Evolutionary conservation across 768 basidiomycete genomes (phyloP), one percentile per base, ranked within the genome.

Genomic region (Suillus clintonianus): DNA sequence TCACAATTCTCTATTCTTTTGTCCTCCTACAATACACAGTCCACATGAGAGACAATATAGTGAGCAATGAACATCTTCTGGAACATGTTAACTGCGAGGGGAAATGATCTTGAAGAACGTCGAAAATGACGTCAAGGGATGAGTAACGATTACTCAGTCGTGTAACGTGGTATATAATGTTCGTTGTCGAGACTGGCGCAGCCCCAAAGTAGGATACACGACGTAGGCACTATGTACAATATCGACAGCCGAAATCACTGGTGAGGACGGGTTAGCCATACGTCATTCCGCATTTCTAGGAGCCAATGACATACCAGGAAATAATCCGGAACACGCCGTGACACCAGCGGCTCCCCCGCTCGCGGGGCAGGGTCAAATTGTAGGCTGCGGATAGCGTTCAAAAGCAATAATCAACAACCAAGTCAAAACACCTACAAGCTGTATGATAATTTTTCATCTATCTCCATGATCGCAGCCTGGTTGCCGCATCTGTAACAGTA

Each of bases 401-500:
- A 17, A 11, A 41, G 1, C 17, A 41, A 53, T n/a, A 66, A 24
- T 47, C 54, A 17, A 41, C 5, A 30, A 37, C 50, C 24, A 39
- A 66, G 50, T 36, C 59, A 61, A 32, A 42, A 27, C n/a, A 85
- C 91, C 59, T 70, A 92, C 92, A 94, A 94, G 81, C 90, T 93
- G 78, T 94, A 94, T 61, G 92, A 92, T 88, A 94, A 83, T 85
- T 95, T 95, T 88, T 95, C 93, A 79, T 99, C 97, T 78, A 99
- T 97, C 79, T 99, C 97, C 89, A 99, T 97, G 77, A 99, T 99
- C 57, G 97, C 97, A 61, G 97, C 97, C 74, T 99, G 97, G 77
- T 99, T 99, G 60, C 97, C 97, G 76, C 97, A 99, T 76, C 97
- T 86, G 83, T 99, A 99, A 80, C 97, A 99, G 79, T 98, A 99